Evolutionary conservation across 495 filamentous ascomycete genomes (phyloP).

Genomic region (Tuber umbilicatum): DNA sequence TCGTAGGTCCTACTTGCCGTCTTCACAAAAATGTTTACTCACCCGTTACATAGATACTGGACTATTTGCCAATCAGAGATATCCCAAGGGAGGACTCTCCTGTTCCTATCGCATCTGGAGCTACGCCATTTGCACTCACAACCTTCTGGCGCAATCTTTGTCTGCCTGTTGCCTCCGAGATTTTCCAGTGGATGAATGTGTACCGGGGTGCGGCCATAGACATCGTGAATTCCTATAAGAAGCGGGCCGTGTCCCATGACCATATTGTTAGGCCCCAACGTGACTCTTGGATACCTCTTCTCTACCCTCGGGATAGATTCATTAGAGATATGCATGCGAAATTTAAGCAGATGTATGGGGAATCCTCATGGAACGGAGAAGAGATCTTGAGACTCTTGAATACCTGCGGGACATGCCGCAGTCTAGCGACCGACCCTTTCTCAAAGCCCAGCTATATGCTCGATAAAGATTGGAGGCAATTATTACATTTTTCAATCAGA

Average conservation of each 20-base stretch:
- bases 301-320: not conserved
- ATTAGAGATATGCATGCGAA: not conserved
- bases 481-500: slow-evolving; percentile 2
- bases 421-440: slow-evolving; percentile 3
- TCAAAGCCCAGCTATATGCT: not conserved
- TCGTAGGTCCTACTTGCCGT: slow-evolving; percentile 9
- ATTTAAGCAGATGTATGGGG: not conserved
- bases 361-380: not conserved
- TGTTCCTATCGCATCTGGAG: slow-evolving; percentile 17
- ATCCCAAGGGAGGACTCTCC: slow-evolving; percentile 11
- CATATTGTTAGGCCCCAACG: slow-evolving; percentile 6
- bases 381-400: slow-evolving; percentile 18
- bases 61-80: slow-evolving; percentile 16
- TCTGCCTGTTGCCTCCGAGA: slow-evolving; percentile 12
- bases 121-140: slow-evolving; percentile 15
- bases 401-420: slow-evolving; percentile 20
- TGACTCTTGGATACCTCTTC: slow-evolving; percentile 4
- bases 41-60: slow-evolving; percentile 11
- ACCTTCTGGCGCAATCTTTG: slow-evolving; percentile 24
- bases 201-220: slow-evolving; percentile 2
- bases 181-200: slow-evolving; percentile 16
- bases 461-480: not conserved
- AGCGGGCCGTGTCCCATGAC: not conserved
- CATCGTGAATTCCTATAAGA: slow-evolving; percentile 12
- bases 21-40: not conserved